Percentiles rank a stretch among this genome's conserved stretches.
phyloP scores from a whole-genome alignment of 2,329 filamentous ascomycete species.

The Sporothrix brasiliensis region DNA sequence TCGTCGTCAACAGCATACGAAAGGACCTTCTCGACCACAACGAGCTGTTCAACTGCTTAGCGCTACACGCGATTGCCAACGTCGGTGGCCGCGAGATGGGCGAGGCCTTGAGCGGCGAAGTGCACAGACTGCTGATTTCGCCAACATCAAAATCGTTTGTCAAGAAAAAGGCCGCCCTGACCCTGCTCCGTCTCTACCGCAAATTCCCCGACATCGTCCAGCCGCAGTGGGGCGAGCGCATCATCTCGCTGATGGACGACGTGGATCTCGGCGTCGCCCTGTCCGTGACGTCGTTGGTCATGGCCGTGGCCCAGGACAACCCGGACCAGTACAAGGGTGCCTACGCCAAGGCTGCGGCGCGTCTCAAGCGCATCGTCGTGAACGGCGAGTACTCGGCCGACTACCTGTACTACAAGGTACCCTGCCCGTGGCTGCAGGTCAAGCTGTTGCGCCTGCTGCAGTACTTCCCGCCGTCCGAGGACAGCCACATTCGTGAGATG shows the following conservation, averaged over 20 bases:
- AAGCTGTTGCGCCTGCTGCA: constrained; percentile 90
- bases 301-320: constrained; percentile 91
- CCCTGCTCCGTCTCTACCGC: constrained; percentile 87
- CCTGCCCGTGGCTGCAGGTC: constrained; percentile 96
- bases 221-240: constrained; percentile 94
- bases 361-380: constrained; percentile 85
- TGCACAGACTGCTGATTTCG: constrained; percentile 90
- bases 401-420: constrained; percentile 99
- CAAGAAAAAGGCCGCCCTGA: constrained; percentile 98
- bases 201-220: constrained; percentile 94
- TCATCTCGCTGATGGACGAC: constrained; percentile 99
- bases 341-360: constrained; percentile 89
- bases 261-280: constrained; percentile 89
- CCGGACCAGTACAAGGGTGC: constrained; percentile 92
- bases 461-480: constrained; percentile 95
- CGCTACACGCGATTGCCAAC: constrained; percentile 95
- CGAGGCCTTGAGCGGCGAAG: constrained; percentile 86
- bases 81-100: constrained; percentile 97
- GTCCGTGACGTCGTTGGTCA: constrained; percentile 93
- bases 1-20: constrained; percentile 97
- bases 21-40: constrained; percentile 95
- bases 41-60: constrained; percentile 95
- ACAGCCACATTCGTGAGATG: constrained; percentile 86
- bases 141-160: constrained; percentile 94
- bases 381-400: constrained; percentile 87